These are phyloP conservation scores for Phytophthora foliorum DNA, from an alignment of 352 stramenopile genomes.

Conservation along the genomic window DNA sequence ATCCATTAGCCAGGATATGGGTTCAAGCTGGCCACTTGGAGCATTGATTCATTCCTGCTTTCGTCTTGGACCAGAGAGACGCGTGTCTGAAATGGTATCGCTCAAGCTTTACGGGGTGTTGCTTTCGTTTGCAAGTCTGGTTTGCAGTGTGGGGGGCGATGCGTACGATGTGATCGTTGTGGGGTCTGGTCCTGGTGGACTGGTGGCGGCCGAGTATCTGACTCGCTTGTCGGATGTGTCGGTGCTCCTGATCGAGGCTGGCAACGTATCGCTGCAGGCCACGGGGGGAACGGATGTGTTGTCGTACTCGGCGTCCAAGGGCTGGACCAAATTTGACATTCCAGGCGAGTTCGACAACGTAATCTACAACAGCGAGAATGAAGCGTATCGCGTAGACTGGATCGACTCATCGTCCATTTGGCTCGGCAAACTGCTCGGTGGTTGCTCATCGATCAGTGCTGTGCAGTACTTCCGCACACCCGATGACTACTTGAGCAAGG, in stretches of 20 bases:
- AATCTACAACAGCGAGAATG: conserved; percentile 54
- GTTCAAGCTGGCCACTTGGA: neutral
- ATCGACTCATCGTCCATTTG: conserved; percentile 52
- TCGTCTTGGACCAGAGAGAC: neutral
- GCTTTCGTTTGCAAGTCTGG: conserved; percentile 1
- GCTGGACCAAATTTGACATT: conserved; percentile 56
- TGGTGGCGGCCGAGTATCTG: conserved; percentile 66
- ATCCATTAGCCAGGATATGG: conserved; percentile 11
- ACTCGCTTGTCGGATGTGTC: conserved; percentile 46
- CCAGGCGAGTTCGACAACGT: conserved; percentile 59
- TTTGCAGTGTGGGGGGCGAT: conserved; percentile 3
- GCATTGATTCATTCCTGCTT: conserved; percentile 6
- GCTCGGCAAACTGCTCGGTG: conserved; percentile 81
- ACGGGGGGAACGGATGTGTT: conserved; percentile 46
- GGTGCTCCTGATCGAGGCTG: conserved; percentile 68
- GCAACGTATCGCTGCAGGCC: conserved; percentile 50
- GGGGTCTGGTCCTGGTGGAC: conserved; percentile 61
- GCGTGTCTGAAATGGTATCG: neutral
- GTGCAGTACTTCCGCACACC: conserved; percentile 83
- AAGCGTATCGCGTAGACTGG: conserved; percentile 62
- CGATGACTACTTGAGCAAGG: conserved; percentile 52
- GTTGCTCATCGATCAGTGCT: conserved; percentile 81
- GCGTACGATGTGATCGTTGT: conserved; percentile 70
- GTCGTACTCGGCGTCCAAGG: conserved; percentile 32
- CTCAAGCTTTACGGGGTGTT: conserved; percentile 1